Evolutionary conservation across 176 grass and related monocot species (phyloP), one percentile per base, ranked within the genome.

Genomic region (Miscanthus lutarioriparius): DNA sequence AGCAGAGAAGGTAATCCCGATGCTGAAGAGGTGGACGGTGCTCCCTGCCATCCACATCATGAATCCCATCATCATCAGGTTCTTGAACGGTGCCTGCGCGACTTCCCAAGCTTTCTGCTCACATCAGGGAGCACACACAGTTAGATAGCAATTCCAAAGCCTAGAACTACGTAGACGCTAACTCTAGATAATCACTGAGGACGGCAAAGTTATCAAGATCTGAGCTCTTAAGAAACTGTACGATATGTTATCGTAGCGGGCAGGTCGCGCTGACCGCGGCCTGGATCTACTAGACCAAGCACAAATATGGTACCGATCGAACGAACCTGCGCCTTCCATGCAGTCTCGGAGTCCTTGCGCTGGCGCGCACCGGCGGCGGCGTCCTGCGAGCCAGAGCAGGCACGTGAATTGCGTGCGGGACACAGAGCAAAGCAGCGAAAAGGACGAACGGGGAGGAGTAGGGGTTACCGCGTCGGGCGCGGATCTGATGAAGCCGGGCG

Each of bases 1-100:
- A 64, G 93, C 93, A 17, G 96, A 99, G 78, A 99, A 96, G 70
- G 94, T 95, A 84, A 99, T 99, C n/a, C 96, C 96, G 8, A 99
- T 99, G 78, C 96, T 99, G 86, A 99, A 99, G 33, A 99, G 80
- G 74, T 99, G 96, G 48, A 99, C 91, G 22, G 96, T 96, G 80
- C 71, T 96, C 87, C 96, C 96, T 17, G 96, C 89, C 96, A 99
- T 99, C 96, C 96, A 99, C 96, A 99, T 99, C 96, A 99, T 99
- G 48, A 99, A 99, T 3, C 96, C 96, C 96, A 96, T 99, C 96
- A 99, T 99, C 84, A 99, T 81, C 9, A 96, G 87, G 93, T 96
- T 99, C 78, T 99, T 99, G 68, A 99, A 96, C 6, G 96, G 93
- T 20, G 93, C 30, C 91, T 99, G 96, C 49, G 96, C 93, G 62